These are phyloP conservation scores for Fusarium sp. DNA, from an alignment of 2,329 filamentous ascomycete genomes.

Conservation along the genomic window DNA sequence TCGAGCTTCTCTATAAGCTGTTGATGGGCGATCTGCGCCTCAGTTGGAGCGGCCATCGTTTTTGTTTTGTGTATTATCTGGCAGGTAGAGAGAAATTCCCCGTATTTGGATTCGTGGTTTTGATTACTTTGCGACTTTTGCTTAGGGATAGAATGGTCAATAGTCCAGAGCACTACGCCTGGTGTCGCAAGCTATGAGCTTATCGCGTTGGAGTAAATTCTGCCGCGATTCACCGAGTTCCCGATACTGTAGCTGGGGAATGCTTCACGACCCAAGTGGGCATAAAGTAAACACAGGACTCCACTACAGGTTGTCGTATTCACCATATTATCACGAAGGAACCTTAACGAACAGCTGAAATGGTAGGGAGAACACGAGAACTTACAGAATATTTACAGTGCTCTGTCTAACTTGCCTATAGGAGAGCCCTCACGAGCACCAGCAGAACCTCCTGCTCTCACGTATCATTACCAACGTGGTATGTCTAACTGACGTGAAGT, in stretches of 20 bases:
- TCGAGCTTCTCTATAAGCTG: slow-evolving; percentile 91
- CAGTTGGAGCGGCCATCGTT: slow-evolving; percentile 72
- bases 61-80: slow-evolving; percentile 28
- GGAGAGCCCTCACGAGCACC: slow-evolving; percentile 98
- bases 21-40: slow-evolving; percentile 83
- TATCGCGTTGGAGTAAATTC: slow-evolving; percentile 40
- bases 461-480: slow-evolving; percentile 98
- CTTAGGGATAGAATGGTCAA: neutral
- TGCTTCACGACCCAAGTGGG: neutral
- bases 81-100: neutral
- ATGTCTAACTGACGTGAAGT: slow-evolving; percentile 53
- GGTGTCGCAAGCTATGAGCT: slow-evolving; percentile 18
- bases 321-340: neutral
- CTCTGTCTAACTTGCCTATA: slow-evolving; percentile 44
- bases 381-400: accelerated
- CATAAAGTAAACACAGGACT: slow-evolving; percentile 40
- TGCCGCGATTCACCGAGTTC: slow-evolving; percentile 51
- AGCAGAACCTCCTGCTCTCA: slow-evolving; percentile 91
- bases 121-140: neutral
- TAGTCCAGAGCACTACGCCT: neutral
- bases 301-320: slow-evolving; percentile 5
- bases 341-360: neutral
- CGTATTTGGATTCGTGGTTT: neutral
- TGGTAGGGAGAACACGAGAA: slow-evolving; percentile 14
- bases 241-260: slow-evolving; percentile 5